These are phyloP conservation scores for Phytopythium cucurbitacearum DNA, from an alignment of 352 stramenopile species.

Conservation along the genomic window DNA sequence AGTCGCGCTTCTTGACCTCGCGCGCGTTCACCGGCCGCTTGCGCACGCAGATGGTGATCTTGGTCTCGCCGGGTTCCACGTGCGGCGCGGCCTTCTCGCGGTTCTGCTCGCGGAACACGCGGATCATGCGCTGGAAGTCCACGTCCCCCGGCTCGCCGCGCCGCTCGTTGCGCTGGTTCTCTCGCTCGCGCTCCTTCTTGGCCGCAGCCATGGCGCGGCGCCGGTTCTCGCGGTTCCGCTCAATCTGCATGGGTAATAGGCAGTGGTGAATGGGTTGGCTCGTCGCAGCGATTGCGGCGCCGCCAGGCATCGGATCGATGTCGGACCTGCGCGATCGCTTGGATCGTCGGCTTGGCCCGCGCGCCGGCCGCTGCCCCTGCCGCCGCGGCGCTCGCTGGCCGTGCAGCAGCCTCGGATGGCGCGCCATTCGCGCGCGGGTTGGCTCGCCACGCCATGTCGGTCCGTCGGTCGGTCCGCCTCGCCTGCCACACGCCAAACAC, in stretches of 20 bases:
- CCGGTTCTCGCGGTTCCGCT: conserved; percentile 82
- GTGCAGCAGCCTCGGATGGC: too few relatives aligned
- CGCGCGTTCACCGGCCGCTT: conserved; percentile 93
- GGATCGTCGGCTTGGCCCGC: too few relatives aligned
- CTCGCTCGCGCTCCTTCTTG: conserved; percentile 80
- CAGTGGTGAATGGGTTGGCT: too few relatives aligned
- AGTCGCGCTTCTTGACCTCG: conserved; percentile 91
- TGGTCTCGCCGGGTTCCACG: conserved; percentile 48
- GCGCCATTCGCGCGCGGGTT: too few relatives aligned
- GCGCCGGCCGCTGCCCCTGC: too few relatives aligned
- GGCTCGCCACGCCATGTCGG: too few relatives aligned
- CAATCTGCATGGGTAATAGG: conserved; percentile 37
- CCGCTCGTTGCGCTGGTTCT: conserved; percentile 81
- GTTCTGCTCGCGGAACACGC: conserved; percentile 78
- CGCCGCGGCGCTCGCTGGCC: too few relatives aligned
- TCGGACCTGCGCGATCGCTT: too few relatives aligned
- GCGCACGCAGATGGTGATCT: conserved; percentile 95
- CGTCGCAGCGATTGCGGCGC: too few relatives aligned
- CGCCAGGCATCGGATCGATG: too few relatives aligned
- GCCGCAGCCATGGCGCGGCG: conserved; percentile 79
- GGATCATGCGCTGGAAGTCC: conserved; percentile 91
- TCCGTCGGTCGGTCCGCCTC: too few relatives aligned
- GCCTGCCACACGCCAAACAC: too few relatives aligned
- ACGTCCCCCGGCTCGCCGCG: conserved; percentile 82
- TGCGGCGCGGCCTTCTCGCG: conserved; percentile 47